Percentiles rank a stretch among this genome's conserved stretches.
Conservation (phyloP, 1,139 yeast genomes). For the Scheffersomyces quercinus region DNA sequence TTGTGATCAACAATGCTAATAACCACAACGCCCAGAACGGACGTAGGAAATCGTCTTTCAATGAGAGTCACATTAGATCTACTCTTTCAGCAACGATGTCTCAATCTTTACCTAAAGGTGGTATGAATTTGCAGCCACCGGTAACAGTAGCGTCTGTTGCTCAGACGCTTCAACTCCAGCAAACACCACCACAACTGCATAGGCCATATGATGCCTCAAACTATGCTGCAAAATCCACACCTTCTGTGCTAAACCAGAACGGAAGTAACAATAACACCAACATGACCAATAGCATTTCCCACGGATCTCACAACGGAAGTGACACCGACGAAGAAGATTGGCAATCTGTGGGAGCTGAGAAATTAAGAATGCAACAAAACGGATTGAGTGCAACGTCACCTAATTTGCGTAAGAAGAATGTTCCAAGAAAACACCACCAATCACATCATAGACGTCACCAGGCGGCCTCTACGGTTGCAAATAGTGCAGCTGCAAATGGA, state of each 20-base stretch:
- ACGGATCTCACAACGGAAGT: constrained; percentile 17
- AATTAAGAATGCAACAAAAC: constrained; percentile 36
- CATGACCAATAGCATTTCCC: constrained; percentile 5
- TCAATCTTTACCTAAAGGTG: constrained; percentile 21
- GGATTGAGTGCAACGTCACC: neutral
- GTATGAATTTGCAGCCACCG: constrained; percentile 4
- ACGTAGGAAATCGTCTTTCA: constrained; percentile 44
- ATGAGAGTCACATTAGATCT: constrained; percentile 44
- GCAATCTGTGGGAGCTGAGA: constrained; percentile 82
- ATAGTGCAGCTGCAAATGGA: neutral
- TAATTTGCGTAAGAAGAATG: neutral
- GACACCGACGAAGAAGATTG: constrained; percentile 95
- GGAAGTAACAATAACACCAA: constrained; percentile 5
- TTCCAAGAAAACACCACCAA: neutral
- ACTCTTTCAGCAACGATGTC: constrained; percentile 38
- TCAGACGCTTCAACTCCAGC: constrained; percentile 4
- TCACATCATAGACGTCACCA: neutral
- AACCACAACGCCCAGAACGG: constrained; percentile 19
- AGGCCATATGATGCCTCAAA: constrained; percentile 12
- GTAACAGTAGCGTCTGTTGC: constrained; percentile 6
- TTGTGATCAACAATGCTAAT: constrained; percentile 11
- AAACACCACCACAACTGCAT: constrained; percentile 8
- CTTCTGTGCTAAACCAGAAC: constrained; percentile 7
- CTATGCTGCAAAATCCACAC: constrained; percentile 12
- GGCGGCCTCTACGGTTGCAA: too few species aligned